Base-by-base conservation (phyloP, 352 stramenopile genomes). In the Pythium periplocum region DNA sequence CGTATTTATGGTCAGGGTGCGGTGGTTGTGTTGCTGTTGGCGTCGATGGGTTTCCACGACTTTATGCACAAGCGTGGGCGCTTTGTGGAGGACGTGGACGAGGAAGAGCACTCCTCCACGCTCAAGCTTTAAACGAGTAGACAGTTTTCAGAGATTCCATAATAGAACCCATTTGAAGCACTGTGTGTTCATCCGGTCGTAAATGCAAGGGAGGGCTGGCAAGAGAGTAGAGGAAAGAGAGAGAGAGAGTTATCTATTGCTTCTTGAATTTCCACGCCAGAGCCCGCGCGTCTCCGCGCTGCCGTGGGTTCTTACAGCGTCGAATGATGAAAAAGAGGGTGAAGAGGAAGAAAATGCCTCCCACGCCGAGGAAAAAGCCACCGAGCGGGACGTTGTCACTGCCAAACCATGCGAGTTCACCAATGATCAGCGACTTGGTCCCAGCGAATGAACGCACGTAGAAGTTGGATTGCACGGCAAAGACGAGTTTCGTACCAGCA, bases 11-110 rank as follows among this genome's bases (percentile, higher is more conserved):
- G 83, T 48, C 83, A 93, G 48, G 71, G 64, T 17, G 64, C 78
- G 0, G 73, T 89, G 1, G 78, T 93, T 2, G 63, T 85, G 33
- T 45, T 93, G 49, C 66, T 93, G 51, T 61, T 93, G 32, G 67
- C 72, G 61, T 84, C 83, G 46, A 93, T 93, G 80, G 78, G 69
- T 6, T 91, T 93, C 69, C 78, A 93, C 51, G 83, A 93, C 60
- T 93, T 81, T 59, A 93, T 93, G 83, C 55, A 64, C 12, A 78
- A 75, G 51, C 80, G 63, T 45, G 83, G 83, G 41, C 73, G 76
- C 56, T 90, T 90, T 44, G 78, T 74, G 52, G 62, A 73, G 32
- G 6, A 6, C 10, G 45, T 30, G 2, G 33, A 37, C 2, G 44
- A 53, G 33, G 41, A 56, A 3, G 55, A 58, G 3, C 41, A 62